phyloP scores from a whole-genome alignment of 192 early-diverging fungal genomes.

The Piromyces sp. region DNA sequence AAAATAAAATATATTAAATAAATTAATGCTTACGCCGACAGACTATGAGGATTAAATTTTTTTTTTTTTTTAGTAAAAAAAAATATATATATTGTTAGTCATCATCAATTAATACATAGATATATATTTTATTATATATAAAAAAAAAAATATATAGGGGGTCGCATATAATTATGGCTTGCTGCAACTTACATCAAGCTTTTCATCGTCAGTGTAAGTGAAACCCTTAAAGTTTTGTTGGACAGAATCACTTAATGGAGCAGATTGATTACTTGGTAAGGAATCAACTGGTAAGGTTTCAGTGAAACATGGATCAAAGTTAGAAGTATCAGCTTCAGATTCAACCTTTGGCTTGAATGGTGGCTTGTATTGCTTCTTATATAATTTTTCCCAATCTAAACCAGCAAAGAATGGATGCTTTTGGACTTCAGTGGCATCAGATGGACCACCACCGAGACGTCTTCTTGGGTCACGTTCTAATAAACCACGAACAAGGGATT shows the following conservation, averaged over 20 bases:
- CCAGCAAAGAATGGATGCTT: conserved; percentile 41
- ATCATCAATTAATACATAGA: too few relatives aligned
- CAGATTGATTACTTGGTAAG: conserved; percentile 9
- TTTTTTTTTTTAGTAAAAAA: too few relatives aligned
- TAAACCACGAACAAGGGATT: conserved; percentile 22
- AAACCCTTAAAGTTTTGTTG: conserved; percentile 30
- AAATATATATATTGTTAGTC: too few relatives aligned
- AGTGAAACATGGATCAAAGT: conserved; percentile 33
- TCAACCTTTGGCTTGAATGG: conserved; percentile 50
- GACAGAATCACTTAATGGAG: conserved; percentile 21
- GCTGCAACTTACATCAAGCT: too few relatives aligned
- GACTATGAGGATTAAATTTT: too few relatives aligned
- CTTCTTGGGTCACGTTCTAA: conserved; percentile 41
- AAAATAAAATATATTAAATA: too few relatives aligned
- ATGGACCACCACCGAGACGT: conserved; percentile 31
- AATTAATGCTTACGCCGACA: too few relatives aligned
- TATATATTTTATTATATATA: too few relatives aligned
- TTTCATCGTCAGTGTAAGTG: conserved; percentile 6
- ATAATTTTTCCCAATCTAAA: conserved; percentile 46
- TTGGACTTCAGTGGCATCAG: conserved; percentile 35
- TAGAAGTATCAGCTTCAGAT: conserved; percentile 22
- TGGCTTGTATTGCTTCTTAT: conserved; percentile 37
- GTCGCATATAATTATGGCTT: too few relatives aligned
- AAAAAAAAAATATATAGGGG: too few relatives aligned
- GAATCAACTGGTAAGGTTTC: conserved; percentile 24